phyloP scores from a whole-genome alignment of 73 alveolate genomes.

The Stentor coeruleus region DNA sequence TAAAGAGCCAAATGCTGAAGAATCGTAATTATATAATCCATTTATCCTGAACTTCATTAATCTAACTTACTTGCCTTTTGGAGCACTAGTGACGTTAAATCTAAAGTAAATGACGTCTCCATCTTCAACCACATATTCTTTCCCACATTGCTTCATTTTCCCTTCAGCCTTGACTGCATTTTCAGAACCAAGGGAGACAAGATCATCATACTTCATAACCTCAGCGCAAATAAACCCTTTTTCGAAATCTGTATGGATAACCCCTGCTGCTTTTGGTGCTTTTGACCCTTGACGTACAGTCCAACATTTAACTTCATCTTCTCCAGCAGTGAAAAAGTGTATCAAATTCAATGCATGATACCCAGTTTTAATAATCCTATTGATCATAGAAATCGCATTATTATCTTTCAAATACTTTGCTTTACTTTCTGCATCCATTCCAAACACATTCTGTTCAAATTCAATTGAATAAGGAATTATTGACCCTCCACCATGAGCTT shows the following conservation, averaged over 20 bases:
- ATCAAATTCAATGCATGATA: slow-evolving; percentile 87
- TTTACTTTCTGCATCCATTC: slow-evolving; percentile 67
- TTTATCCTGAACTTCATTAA: too few species aligned
- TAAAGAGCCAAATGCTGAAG: too few species aligned
- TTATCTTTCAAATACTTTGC: slow-evolving; percentile 13
- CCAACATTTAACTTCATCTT: slow-evolving; percentile 99
- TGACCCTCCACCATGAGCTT: slow-evolving; percentile 91
- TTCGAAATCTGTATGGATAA: slow-evolving; percentile 99
- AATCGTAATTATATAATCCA: too few species aligned
- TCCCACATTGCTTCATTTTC: slow-evolving; percentile 84
- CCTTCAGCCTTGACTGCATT: slow-evolving; percentile 95
- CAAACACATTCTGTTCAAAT: slow-evolving; percentile 75
- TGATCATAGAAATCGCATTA: slow-evolving; percentile 61
- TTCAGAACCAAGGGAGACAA: slow-evolving; percentile 82
- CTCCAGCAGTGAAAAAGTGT: slow-evolving; percentile 99
- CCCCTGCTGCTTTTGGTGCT: slow-evolving; percentile 99
- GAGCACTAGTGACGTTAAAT: slow-evolving; percentile 76
- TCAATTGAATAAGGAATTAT: slow-evolving; percentile 93
- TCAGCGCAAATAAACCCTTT: slow-evolving; percentile 99
- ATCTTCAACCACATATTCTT: slow-evolving; percentile 88
- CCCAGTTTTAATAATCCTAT: slow-evolving; percentile 90
- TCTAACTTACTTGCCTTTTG: slow-evolving; percentile 67
- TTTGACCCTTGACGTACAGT: slow-evolving; percentile 89
- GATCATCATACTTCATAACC: slow-evolving; percentile 95
- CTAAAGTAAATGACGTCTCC: slow-evolving; percentile 96